These are phyloP conservation scores for Nannochloris sp. DNA, from an alignment of 139 green algal genomes.

Conservation along the genomic window DNA sequence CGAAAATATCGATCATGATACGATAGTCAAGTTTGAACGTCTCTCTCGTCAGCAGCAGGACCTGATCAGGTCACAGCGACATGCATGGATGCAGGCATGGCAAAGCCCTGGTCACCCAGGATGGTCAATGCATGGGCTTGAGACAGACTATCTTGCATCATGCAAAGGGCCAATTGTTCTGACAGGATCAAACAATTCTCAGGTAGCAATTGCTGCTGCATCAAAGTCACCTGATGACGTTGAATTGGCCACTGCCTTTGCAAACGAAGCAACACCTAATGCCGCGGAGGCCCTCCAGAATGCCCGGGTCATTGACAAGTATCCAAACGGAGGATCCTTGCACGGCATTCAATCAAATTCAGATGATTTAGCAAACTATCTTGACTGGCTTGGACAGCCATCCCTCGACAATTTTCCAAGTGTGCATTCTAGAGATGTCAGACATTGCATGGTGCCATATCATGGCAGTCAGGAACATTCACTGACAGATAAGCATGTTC, in stretches of 20 bases:
- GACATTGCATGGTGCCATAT: too few relatives aligned
- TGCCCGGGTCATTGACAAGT: neutral
- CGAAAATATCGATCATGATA: too few relatives aligned
- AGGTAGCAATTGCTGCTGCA: neutral
- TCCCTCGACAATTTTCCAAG: too few relatives aligned
- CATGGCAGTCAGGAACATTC: too few relatives aligned
- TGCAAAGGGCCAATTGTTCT: slow-evolving; percentile 32
- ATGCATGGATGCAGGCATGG: slow-evolving; percentile 55
- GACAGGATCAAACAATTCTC: slow-evolving; percentile 2
- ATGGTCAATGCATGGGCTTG: slow-evolving; percentile 73
- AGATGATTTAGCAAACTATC: too few relatives aligned
- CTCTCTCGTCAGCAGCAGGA: slow-evolving; percentile 46
- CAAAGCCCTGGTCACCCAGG: slow-evolving; percentile 67
- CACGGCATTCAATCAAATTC: neutral
- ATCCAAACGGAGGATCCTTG: neutral
- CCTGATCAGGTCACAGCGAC: slow-evolving; percentile 55
- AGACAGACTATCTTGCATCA: slow-evolving; percentile 60
- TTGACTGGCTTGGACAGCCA: too few relatives aligned
- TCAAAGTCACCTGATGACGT: neutral
- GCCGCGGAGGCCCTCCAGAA: neutral
- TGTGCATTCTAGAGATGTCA: too few relatives aligned
- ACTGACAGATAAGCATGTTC: too few relatives aligned
- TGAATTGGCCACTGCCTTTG: neutral
- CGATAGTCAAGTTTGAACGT: too few relatives aligned
- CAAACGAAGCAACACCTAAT: neutral